phyloP scores from a whole-genome alignment of 106 monocot genomes.

The Apostasia shenzhenica region DNA sequence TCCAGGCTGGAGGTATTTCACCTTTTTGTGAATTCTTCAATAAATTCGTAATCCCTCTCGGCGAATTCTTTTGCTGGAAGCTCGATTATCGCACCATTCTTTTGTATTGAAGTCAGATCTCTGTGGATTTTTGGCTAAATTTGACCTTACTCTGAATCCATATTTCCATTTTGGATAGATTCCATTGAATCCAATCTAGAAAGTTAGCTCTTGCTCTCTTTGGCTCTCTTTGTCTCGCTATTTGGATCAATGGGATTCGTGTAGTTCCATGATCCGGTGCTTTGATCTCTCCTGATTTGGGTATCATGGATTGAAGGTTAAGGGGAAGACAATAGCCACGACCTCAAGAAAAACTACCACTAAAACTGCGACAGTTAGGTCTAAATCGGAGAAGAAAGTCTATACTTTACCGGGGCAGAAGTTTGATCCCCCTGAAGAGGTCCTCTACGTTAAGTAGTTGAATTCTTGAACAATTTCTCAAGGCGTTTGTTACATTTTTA shows the following conservation, averaged over 20 bases:
- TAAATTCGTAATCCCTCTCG: neutral
- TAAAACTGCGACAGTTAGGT: slow-evolving; percentile 36
- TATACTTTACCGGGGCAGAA: slow-evolving; percentile 85
- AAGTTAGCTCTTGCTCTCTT: neutral
- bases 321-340: slow-evolving; percentile 25
- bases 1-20: slow-evolving; percentile 20
- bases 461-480: neutral
- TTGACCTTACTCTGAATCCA: neutral
- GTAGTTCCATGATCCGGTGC: neutral
- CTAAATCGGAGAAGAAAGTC: slow-evolving; percentile 72
- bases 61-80: neutral
- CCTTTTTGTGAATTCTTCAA: neutral
- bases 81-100: neutral
- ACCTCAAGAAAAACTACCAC: slow-evolving; percentile 40
- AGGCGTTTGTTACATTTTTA: neutral
- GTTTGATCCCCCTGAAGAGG: slow-evolving; percentile 90
- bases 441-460: slow-evolving; percentile 9
- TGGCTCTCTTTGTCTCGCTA: neutral
- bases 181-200: too few species aligned
- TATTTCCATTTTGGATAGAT: neutral
- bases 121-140: neutral
- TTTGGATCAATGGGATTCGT: neutral
- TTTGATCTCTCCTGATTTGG: neutral
- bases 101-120: neutral
- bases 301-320: slow-evolving; percentile 28